These are phyloP conservation scores for Pseudopithomyces chartarum DNA, from an alignment of 2,329 filamentous ascomycete species.

Conservation along the genomic window DNA sequence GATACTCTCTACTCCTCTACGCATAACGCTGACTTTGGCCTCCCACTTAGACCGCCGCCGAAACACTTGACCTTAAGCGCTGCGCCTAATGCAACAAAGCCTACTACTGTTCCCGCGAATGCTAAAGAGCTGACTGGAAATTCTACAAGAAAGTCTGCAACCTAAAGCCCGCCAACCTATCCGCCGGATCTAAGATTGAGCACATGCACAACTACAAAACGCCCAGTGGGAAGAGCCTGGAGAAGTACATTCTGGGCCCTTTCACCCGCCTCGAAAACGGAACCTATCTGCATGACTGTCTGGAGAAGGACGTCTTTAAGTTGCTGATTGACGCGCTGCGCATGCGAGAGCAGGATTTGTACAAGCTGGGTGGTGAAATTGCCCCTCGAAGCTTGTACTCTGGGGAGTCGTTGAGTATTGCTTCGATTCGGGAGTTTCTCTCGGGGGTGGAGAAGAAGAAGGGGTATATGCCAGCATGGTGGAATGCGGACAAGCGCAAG, in stretches of 20 bases:
- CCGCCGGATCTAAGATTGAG: background rate
- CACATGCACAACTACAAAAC: constrained; percentile 6
- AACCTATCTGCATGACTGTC: constrained; percentile 31
- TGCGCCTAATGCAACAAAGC: constrained; percentile 37
- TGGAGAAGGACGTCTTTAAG: constrained; percentile 31
- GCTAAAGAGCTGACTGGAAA: constrained; percentile 41
- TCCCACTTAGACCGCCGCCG: constrained; percentile 24
- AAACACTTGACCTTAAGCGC: constrained; percentile 17
- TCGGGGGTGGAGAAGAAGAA: constrained; percentile 5
- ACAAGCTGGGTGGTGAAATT: constrained; percentile 18
- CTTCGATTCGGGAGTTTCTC: constrained; percentile 27
- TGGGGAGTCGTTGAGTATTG: constrained; percentile 19
- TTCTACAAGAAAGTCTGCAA: constrained; percentile 39
- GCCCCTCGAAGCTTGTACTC: constrained; percentile 21
- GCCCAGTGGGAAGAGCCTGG: constrained; percentile 14
- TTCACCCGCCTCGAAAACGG: constrained; percentile 27
- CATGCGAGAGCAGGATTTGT: constrained; percentile 28
- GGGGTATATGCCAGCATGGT: constrained; percentile 30
- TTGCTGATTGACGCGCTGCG: constrained; percentile 38
- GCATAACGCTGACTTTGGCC: too few relatives aligned
- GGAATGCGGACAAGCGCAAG: constrained; percentile 21
- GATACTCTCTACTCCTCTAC: too few relatives aligned
- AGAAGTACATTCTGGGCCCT: constrained; percentile 24
- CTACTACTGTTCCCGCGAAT: constrained; percentile 40
- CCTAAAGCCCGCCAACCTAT: background rate